Conservation (phyloP, 495 filamentous ascomycete genomes). For the Thermothielavioides terrestris region DNA sequence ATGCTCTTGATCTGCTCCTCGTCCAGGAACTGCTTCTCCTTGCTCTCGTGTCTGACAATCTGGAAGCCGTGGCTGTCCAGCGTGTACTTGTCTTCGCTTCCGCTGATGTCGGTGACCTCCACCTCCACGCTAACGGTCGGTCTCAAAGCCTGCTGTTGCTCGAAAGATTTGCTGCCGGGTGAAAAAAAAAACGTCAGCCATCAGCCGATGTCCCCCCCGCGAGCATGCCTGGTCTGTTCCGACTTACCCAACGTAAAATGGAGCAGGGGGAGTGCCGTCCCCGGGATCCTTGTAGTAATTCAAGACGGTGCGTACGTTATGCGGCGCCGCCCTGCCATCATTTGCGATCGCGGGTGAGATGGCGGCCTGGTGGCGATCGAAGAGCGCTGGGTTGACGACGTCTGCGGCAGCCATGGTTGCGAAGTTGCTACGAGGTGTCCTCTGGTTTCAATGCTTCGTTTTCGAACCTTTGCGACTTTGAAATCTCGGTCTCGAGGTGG, state of each 20-base stretch:
- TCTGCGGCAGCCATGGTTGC: constrained; percentile 7
- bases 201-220: too few relatives aligned
- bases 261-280: constrained; percentile 48
- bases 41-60: constrained; percentile 28
- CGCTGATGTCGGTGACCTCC: constrained; percentile 33
- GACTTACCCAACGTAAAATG: constrained; percentile 36
- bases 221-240: neutral
- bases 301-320: constrained; percentile 47
- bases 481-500: too few relatives aligned
- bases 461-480: too few relatives aligned
- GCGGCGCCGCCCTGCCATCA: neutral
- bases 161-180: too few relatives aligned
- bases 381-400: neutral
- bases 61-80: constrained; percentile 40
- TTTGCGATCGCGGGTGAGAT: too few relatives aligned
- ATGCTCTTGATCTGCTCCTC: constrained; percentile 57
- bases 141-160: too few relatives aligned
- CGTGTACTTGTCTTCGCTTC: constrained; percentile 30
- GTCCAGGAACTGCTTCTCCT: constrained; percentile 56
- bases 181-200: too few relatives aligned
- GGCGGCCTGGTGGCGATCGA: neutral
- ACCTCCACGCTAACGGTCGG: constrained; percentile 12
- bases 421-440: neutral
- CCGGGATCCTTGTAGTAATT: constrained; percentile 53
- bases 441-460: neutral